Base-by-base conservation (phyloP, 176 grass and related monocot genomes). In the Zea luxurians region DNA sequence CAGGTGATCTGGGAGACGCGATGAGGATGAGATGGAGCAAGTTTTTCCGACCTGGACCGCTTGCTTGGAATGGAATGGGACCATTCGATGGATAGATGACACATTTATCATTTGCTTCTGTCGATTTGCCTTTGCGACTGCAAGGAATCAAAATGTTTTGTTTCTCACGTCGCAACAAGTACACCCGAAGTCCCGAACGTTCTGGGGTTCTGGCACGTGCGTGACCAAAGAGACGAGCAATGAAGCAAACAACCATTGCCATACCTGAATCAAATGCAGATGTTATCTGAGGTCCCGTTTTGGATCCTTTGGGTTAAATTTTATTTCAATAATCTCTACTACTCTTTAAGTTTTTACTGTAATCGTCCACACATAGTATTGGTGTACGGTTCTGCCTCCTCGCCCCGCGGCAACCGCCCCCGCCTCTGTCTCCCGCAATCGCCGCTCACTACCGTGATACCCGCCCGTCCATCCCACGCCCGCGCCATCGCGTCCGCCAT, bases 21-120 rank as follows among this genome's bases (percentile, higher is more conserved):
- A 58, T 6, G 74, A 13, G 35, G 44, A 21, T 38, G 43, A 42
- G 57, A 49, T 68, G 68, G 68, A 60, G 15, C 53, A 34, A 10
- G 4, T 9, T 7, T 49, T 61, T 61, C 79, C 44, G 74, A 66
- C 49, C 4, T 66, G 74, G 66, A 83, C 82, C 35, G 43, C 48
- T 59, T 2, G 68, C 45, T 49, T 49, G 68, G 68, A 48, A 48
- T 35, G 7, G 13, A 13, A 36, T 13, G 61, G 20, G 20, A 4
- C 10, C 53, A 50, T 48, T 13, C 10, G 42, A 47, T 34, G 41
- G 40, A 73, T 71, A 37, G 36, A 35, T 3, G 13, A 3, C 8
- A 8, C 13, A 17, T 16, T 65, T 7, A 40, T 66, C 47, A 50
- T 45, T 46, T 77, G 73, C 73, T 78, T 72, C 73, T 78, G 8